Base-by-base conservation (phyloP, 208 protist genomes). In the Herpetomonas tarakana region DNA sequence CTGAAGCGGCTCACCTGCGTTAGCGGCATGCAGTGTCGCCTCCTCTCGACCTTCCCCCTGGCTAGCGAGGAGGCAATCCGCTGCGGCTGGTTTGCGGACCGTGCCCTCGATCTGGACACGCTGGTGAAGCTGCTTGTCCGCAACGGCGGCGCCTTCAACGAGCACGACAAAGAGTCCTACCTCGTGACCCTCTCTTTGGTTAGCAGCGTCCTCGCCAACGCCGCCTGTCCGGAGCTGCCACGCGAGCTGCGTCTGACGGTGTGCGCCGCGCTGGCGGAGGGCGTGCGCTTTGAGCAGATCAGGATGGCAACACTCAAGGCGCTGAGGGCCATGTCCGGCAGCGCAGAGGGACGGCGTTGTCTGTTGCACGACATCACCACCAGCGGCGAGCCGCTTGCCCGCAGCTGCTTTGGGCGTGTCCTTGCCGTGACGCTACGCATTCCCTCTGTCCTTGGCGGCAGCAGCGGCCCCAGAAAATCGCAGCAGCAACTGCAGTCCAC, bases 331-430 rank as follows among this genome's bases (percentile, higher is more conserved):
- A 62, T 88, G 53, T 61, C 66, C 6, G 41, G 50, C 7, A 90
- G 74, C 22, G 45, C 31, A 2, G 74, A 86, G 52, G 86, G 86
- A 2, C 71, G 78, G 25, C 67, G 62, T 18, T 78, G 64, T 56
- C 58, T 93, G 19, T 59, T 93, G 31, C 68, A 80, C 2, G 86
- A 93, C 47, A 83, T 86, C 11, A 58, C 55, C 25, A 52, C 51
- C 26, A 50, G 69, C 1, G 81, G 82, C 0, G 82, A 89, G 22
- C 78, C 82, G 7, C 55, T 86, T 21, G 58, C 69, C 2, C 86
- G 86, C 2, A 86, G 63, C n/a, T 61, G 69, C 50, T 92, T 92
- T 62, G 86, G 86, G 3, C 78, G 86, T 44, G 56, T 89, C 11
- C 50, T 92, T 22, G 71, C 65, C 2, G 35, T 87, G 28, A 87